phyloP scores from a whole-genome alignment of 345 rosid species.

The Capsella bursapastoris region DNA sequence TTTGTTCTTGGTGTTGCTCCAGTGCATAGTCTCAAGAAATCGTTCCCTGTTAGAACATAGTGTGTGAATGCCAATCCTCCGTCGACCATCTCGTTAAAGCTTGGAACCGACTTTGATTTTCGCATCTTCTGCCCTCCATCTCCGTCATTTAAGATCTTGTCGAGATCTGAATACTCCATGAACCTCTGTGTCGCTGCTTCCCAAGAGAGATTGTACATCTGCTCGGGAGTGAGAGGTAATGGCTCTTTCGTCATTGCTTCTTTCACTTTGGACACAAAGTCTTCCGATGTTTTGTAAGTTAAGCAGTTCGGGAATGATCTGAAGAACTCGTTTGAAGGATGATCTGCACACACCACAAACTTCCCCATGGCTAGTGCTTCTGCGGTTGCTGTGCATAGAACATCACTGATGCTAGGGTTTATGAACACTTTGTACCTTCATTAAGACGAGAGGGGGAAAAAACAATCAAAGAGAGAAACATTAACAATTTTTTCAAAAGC shows the following conservation, averaged over 20 bases:
- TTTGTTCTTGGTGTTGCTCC: slow-evolving; percentile 90
- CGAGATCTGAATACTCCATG: slow-evolving; percentile 80
- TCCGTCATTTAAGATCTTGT: slow-evolving; percentile 52
- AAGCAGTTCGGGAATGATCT: slow-evolving; percentile 93
- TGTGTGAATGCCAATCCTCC: slow-evolving; percentile 92
- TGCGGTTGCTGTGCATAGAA: slow-evolving; percentile 97
- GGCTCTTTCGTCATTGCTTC: slow-evolving; percentile 91
- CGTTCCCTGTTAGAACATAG: slow-evolving; percentile 84
- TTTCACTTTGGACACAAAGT: slow-evolving; percentile 79
- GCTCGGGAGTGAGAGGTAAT: slow-evolving; percentile 78
- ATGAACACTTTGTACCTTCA: slow-evolving; percentile 98
- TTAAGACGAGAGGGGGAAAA: background rate
- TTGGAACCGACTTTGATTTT: slow-evolving; percentile 68
- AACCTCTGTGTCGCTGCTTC: slow-evolving; percentile 98
- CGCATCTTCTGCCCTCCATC: slow-evolving; percentile 41
- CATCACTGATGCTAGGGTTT: slow-evolving; percentile 96
- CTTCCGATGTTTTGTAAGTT: slow-evolving; percentile 84
- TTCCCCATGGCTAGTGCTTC: slow-evolving; percentile 99
- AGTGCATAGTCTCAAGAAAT: slow-evolving; percentile 75
- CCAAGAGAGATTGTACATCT: slow-evolving; percentile 87
- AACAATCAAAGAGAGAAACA: slow-evolving; percentile 10
- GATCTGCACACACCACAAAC: slow-evolving; percentile 94
- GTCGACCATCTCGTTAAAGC: slow-evolving; percentile 64
- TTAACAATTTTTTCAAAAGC: background rate
- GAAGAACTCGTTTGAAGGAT: slow-evolving; percentile 97